A percentile compares a stretch with the other conserved stretches of the same genome.
Evolutionary conservation across 805 yeast genomes (phyloP).

Genomic region (Dipodascus geniculatus): DNA sequence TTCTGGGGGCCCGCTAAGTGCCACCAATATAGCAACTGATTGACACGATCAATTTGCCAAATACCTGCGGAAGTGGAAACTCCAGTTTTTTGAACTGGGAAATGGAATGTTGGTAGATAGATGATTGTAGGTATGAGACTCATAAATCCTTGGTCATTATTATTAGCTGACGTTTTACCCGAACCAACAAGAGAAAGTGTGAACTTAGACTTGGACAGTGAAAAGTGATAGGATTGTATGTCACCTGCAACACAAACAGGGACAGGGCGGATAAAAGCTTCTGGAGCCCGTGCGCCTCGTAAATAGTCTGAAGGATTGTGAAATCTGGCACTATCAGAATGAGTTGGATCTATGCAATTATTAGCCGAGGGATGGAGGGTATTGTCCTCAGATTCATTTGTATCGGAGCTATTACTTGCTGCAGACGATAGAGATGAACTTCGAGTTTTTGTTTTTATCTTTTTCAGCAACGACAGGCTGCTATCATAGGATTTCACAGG

Average conservation of each 20-base stretch:
- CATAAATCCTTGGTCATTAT: conserved; percentile 1
- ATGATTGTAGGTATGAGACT: conserved; percentile 40
- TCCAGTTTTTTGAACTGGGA: conserved; percentile 35
- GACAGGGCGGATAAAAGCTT: conserved; percentile 69
- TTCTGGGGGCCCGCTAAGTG: conserved; percentile 38
- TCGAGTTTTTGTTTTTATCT: conserved; percentile 56
- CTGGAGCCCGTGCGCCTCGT: conserved; percentile 52
- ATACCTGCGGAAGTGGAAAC: conserved; percentile 46
- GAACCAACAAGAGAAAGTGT: conserved; percentile 32
- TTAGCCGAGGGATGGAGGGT: background rate
- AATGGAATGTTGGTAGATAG: conserved; percentile 66
- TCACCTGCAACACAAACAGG: conserved; percentile 54
- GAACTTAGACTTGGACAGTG: conserved; percentile 37
- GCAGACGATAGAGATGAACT: conserved; percentile 70
- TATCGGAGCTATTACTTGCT: conserved; percentile 19
- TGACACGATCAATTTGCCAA: conserved; percentile 38
- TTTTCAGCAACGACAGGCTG: background rate
- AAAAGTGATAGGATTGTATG: conserved; percentile 45
- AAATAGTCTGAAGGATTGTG: background rate
- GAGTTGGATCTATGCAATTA: background rate
- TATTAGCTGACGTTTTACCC: conserved; percentile 1
- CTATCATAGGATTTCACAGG: conserved; percentile 2
- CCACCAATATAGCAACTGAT: conserved; percentile 60
- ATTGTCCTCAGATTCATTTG: background rate
- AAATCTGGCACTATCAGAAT: background rate